A percentile compares a stretch with the other conserved stretches of the same genome.
phyloP scores from a whole-genome alignment of 2,329 filamentous ascomycete genomes.

The Ophiosphaerella herpotricha region DNA sequence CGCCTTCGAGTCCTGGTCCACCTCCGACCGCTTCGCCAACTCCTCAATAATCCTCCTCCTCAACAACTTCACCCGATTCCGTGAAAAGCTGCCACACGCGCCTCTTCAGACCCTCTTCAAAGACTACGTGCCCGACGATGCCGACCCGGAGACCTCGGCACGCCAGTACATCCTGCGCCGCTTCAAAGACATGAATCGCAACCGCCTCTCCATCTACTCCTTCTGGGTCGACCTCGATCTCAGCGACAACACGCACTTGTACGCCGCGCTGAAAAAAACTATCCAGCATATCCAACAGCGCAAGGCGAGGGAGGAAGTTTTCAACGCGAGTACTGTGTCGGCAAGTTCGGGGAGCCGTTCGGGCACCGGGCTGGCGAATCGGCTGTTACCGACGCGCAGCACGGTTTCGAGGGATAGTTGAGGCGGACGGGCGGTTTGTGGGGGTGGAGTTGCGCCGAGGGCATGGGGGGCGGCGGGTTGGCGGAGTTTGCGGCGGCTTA shows the following conservation, averaged over 20 bases:
- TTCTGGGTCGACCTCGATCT: conserved; percentile 46
- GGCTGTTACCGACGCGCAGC: conserved; percentile 6
- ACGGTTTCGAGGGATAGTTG: conserved; percentile 1
- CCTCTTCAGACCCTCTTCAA: conserved; percentile 37
- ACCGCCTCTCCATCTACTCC: conserved; percentile 36
- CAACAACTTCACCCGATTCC: conserved; percentile 43
- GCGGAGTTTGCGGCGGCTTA: too few species aligned
- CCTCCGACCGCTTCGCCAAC: conserved; percentile 31
- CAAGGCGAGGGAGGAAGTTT: conserved; percentile 35
- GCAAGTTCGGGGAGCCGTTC: conserved; percentile 5
- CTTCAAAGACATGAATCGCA: conserved; percentile 40
- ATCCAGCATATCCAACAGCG: conserved; percentile 37
- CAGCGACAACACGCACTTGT: conserved; percentile 41
- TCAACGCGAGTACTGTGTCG: conserved; percentile 16
- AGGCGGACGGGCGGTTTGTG: too few species aligned
- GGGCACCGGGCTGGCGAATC: conserved; percentile 4
- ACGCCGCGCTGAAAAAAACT: conserved; percentile 42
- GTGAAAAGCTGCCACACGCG: conserved; percentile 35
- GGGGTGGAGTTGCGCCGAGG: too few species aligned
- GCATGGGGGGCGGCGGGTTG: too few species aligned
- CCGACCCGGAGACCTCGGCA: conserved; percentile 33
- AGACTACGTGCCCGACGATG: conserved; percentile 25
- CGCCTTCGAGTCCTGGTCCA: conserved; percentile 38
- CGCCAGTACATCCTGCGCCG: conserved; percentile 37
- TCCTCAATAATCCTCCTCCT: conserved; percentile 39